Conservation (phyloP, 78 protist species). For the Dictyostelium discoideum region DNA sequence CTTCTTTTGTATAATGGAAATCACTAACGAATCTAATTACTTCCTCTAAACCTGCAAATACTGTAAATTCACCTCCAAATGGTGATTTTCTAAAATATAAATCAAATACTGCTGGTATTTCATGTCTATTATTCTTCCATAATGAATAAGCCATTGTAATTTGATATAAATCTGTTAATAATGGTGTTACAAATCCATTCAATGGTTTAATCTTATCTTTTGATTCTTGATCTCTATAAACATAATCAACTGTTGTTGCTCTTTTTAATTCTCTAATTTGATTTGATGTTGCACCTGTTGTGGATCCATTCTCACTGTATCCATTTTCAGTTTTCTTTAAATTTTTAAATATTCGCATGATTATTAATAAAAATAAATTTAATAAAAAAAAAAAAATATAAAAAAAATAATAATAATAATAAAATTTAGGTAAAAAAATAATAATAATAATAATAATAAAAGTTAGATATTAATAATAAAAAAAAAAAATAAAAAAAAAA, state of each 20-base stretch:
- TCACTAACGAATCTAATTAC: slow-evolving; percentile 60
- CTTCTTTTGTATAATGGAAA: slow-evolving; percentile 68
- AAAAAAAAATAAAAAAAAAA: background rate
- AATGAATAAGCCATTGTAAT: slow-evolving; percentile 93
- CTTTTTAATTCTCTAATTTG: slow-evolving; percentile 55
- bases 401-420: too few relatives aligned
- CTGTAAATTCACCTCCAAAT: slow-evolving; percentile 94
- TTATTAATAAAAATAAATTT: too few relatives aligned
- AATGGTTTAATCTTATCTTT: slow-evolving; percentile 36
- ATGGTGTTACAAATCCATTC: slow-evolving; percentile 83
- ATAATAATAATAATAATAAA: too few relatives aligned
- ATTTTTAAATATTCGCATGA: background rate
- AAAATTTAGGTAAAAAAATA: background rate
- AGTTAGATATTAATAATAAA: background rate
- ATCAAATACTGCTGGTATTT: slow-evolving; percentile 90
- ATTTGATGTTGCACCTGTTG: background rate
- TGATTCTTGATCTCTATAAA: slow-evolving; percentile 21
- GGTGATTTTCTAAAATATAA: slow-evolving; percentile 95
- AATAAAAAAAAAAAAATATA: too few relatives aligned
- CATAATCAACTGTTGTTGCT: slow-evolving; percentile 55
- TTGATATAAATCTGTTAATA: slow-evolving; percentile 91
- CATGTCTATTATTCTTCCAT: slow-evolving; percentile 84
- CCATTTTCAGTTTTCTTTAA: background rate
- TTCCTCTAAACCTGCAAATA: slow-evolving; percentile 94
- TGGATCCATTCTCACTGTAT: background rate